Conservation (phyloP, 2,329 filamentous ascomycete species). For the Epicoccum nigrum region DNA sequence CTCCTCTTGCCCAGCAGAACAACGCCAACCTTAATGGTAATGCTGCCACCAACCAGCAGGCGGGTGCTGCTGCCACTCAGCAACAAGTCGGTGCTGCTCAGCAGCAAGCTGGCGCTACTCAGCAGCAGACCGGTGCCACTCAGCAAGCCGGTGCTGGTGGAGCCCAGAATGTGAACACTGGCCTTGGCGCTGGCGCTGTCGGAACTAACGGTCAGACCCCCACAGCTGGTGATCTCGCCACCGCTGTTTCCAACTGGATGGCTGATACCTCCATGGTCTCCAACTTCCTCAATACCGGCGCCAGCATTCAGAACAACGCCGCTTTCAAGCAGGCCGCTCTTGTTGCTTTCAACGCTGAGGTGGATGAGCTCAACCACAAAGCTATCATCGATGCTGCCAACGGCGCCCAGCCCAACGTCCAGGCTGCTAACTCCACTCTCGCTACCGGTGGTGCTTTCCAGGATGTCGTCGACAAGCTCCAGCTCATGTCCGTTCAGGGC, state of each 20-base stretch:
- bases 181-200: constrained; percentile 22
- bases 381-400: constrained; percentile 44
- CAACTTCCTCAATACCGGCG: constrained; percentile 45
- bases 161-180: constrained; percentile 16
- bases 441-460: constrained; percentile 46
- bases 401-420: constrained; percentile 34
- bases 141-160: constrained; percentile 18
- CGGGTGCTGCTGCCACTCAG: not conserved
- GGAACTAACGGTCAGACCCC: constrained; percentile 32
- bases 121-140: constrained; percentile 16
- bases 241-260: constrained; percentile 46
- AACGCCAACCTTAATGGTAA: constrained; percentile 20
- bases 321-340: constrained; percentile 46
- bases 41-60: constrained; percentile 5
- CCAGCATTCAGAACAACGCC: constrained; percentile 41
- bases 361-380: constrained; percentile 49
- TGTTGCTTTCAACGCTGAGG: constrained; percentile 47
- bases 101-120: constrained; percentile 4
- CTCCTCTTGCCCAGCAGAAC: constrained; percentile 35
- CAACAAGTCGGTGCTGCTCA: constrained; percentile 1
- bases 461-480: constrained; percentile 48
- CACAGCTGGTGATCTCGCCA: constrained; percentile 36
- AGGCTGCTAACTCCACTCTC: constrained; percentile 47
- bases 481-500: constrained; percentile 45
- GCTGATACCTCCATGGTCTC: constrained; percentile 49